Percentiles rank a stretch among this genome's conserved stretches.
Conservation (phyloP, 2,329 filamentous ascomycete genomes). For the Exophiala spinifera region DNA sequence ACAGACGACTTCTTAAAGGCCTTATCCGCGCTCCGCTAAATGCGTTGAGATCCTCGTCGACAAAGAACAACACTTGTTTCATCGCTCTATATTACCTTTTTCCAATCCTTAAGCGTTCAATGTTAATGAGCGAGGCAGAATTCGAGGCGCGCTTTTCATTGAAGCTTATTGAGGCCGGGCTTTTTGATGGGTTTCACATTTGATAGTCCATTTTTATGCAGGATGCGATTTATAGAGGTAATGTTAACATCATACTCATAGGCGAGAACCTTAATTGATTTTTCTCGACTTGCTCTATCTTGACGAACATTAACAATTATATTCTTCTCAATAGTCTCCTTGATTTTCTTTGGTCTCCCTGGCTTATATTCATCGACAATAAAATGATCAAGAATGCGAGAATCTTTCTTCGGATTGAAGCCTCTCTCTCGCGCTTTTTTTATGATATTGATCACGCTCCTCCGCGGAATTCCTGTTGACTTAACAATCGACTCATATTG, state of each 20-base stretch:
- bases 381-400: slow-evolving; percentile 12
- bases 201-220: slow-evolving; percentile 10
- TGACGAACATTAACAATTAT: slow-evolving; percentile 5
- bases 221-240: slow-evolving; percentile 3
- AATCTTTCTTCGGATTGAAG: slow-evolving; percentile 7
- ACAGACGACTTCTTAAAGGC: slow-evolving; percentile 18
- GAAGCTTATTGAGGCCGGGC: slow-evolving; percentile 12
- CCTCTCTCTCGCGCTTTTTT: slow-evolving; percentile 14
- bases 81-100: slow-evolving; percentile 29
- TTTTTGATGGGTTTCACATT: slow-evolving; percentile 24
- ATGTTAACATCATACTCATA: slow-evolving; percentile 10
- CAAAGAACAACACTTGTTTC: slow-evolving; percentile 24
- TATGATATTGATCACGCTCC: slow-evolving; percentile 25
- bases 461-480: not conserved
- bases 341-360: slow-evolving; percentile 6
- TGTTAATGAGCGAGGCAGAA: slow-evolving; percentile 21
- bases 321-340: not conserved
- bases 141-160: slow-evolving; percentile 10
- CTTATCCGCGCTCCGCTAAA: slow-evolving; percentile 17
- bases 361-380: slow-evolving; percentile 5
- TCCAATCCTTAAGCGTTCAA: slow-evolving; percentile 28
- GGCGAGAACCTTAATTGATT: slow-evolving; percentile 18
- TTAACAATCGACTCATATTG: not conserved
- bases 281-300: slow-evolving; percentile 16
- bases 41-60: slow-evolving; percentile 6